Percentiles rank a stretch among this genome's conserved stretches.
phyloP scores from a whole-genome alignment of 352 stramenopile genomes.

The Globisporangium parvum region DNA sequence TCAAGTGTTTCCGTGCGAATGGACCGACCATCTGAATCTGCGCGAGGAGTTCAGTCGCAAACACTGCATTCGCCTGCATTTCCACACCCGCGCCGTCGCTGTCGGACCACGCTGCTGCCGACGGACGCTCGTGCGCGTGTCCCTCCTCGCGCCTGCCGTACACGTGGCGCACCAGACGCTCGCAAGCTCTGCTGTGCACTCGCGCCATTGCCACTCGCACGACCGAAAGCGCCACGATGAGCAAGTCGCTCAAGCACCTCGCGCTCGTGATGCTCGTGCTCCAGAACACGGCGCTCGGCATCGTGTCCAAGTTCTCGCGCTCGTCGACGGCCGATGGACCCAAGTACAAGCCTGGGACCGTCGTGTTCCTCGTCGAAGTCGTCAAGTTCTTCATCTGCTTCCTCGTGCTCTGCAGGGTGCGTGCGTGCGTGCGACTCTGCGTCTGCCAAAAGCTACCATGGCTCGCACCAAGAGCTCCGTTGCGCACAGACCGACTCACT shows the following conservation, averaged over 20 bases:
- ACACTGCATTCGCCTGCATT: no score
- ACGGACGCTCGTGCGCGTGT: no score
- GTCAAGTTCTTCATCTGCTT: conserved; percentile 82
- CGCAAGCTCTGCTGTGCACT: background rate
- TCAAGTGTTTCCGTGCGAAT: no score
- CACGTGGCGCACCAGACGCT: no score
- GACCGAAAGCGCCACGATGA: conserved; percentile 12
- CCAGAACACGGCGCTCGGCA: conserved; percentile 82
- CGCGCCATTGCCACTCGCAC: background rate
- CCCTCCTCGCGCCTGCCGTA: no score
- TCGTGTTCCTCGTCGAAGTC: conserved; percentile 75
- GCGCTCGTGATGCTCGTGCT: conserved; percentile 84
- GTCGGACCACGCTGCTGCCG: no score
- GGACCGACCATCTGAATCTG: no score
- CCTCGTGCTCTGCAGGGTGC: conserved; percentile 53
- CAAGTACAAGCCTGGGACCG: conserved; percentile 81
- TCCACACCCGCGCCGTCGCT: no score
- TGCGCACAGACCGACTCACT: background rate
- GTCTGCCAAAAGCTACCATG: background rate
- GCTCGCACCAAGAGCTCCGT: no score
- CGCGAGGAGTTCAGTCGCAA: no score
- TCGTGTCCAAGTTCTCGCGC: conserved; percentile 86
- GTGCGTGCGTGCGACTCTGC: no score
- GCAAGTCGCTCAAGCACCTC: conserved; percentile 57
- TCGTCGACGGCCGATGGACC: conserved; percentile 36